Conservation (phyloP, 148 eudicot species). For the Amaranthus palmeri region DNA sequence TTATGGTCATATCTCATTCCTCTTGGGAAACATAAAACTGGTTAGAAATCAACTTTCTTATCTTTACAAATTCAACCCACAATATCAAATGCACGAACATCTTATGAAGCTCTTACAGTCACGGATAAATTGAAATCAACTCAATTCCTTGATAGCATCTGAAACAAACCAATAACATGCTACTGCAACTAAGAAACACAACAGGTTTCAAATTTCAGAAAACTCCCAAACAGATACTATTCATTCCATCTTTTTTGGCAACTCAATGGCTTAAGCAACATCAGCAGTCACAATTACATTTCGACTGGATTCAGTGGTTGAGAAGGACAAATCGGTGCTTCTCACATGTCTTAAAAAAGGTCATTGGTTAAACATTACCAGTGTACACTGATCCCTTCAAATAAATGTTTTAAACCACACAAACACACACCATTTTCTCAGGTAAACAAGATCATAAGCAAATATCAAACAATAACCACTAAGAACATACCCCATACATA, state of each 20-base stretch:
- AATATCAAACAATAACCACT: constrained; percentile 4
- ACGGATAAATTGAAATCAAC: neutral
- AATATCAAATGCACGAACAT: neutral
- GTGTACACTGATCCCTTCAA: neutral
- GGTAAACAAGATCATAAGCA: neutral
- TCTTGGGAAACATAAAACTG: neutral
- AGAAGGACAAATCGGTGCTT: neutral
- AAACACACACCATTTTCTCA: constrained; percentile 6
- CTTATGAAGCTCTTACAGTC: neutral
- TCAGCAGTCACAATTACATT: neutral
- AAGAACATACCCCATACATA: constrained; percentile 4
- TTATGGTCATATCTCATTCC: neutral
- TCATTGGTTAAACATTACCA: neutral
- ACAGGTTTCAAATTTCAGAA: neutral
- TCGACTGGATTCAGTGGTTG: neutral
- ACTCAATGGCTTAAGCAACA: neutral
- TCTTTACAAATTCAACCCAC: neutral
- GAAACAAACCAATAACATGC: neutral
- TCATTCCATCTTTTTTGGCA: neutral
- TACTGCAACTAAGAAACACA: neutral
- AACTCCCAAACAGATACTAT: neutral
- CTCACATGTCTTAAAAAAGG: neutral
- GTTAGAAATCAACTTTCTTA: neutral
- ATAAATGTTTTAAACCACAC: neutral
- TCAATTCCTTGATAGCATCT: neutral